These are phyloP conservation scores for Brassica incana DNA, from an alignment of 345 rosid genomes.

Conservation along the genomic window DNA sequence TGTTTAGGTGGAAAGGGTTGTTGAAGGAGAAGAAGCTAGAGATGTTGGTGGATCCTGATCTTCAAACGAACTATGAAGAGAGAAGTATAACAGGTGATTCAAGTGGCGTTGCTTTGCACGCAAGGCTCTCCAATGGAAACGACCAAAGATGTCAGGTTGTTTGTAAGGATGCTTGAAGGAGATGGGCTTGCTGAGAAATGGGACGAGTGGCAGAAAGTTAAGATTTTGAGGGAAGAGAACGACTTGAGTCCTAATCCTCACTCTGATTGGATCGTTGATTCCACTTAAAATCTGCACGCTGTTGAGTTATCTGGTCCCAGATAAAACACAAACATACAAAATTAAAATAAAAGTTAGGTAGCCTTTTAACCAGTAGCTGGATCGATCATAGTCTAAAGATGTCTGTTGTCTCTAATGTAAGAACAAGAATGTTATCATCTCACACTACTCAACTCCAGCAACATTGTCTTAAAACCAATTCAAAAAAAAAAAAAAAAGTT, in stretches of 20 bases:
- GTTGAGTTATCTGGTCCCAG: constrained; percentile 95
- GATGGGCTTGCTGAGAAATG: constrained; percentile 85
- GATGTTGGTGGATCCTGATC: constrained; percentile 93
- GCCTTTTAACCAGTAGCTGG: background rate
- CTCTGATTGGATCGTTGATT: constrained; percentile 86
- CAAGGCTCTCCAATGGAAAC: constrained; percentile 88
- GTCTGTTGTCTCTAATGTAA: background rate
- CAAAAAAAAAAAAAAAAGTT: background rate
- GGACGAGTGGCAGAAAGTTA: constrained; percentile 97
- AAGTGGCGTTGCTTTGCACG: constrained; percentile 90
- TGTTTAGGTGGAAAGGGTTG: constrained; percentile 55
- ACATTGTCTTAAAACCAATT: background rate
- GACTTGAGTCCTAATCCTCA: constrained; percentile 66
- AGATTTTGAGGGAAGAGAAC: constrained; percentile 77
- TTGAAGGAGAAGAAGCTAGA: constrained; percentile 87
- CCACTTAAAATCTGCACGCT: constrained; percentile 84
- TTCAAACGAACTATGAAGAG: constrained; percentile 74
- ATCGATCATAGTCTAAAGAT: background rate
- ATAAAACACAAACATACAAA: constrained; percentile 29
- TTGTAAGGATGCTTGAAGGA: constrained; percentile 92
- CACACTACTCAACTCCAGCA: background rate
- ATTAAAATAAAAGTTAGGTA: background rate
- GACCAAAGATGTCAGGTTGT: constrained; percentile 94
- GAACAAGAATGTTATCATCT: background rate
- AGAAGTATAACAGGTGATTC: constrained; percentile 86